Evolutionary conservation across 768 basidiomycete species (phyloP).

Genomic region (Russula foetens): DNA sequence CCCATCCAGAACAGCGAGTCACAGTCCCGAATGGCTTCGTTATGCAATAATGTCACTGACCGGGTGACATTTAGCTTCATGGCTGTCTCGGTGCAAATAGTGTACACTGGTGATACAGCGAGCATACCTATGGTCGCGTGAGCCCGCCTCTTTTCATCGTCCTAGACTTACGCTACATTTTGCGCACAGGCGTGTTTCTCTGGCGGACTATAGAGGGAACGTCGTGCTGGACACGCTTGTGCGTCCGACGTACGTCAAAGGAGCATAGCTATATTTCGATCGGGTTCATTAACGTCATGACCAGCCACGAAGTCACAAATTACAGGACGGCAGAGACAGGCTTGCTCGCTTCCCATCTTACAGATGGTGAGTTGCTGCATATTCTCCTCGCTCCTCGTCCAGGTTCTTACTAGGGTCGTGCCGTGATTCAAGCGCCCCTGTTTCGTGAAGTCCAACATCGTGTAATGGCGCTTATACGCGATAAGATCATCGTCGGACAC

Average conservation of each 20-base stretch:
- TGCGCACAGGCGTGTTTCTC: constrained; percentile 38
- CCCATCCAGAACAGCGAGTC: constrained; percentile 24
- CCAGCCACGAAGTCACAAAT: constrained; percentile 41
- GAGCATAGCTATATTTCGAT: background rate
- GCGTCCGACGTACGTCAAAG: constrained; percentile 37
- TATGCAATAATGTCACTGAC: background rate
- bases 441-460: constrained; percentile 41
- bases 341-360: constrained; percentile 33
- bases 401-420: background rate
- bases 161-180: background rate
- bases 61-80: constrained; percentile 32
- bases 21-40: constrained; percentile 7
- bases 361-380: constrained; percentile 28
- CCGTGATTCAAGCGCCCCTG: constrained; percentile 32
- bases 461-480: constrained; percentile 35
- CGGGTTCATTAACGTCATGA: background rate
- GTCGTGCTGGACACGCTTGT: constrained; percentile 43
- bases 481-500: constrained; percentile 50
- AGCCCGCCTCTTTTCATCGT: constrained; percentile 21
- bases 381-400: background rate
- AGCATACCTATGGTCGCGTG: constrained; percentile 46
- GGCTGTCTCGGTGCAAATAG: constrained; percentile 38
- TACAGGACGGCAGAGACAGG: constrained; percentile 42
- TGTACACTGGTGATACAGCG: constrained; percentile 34
- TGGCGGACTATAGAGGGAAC: constrained; percentile 41